Evolutionary conservation across 2,329 filamentous ascomycete genomes (phyloP), one percentile per base, ranked within the genome.

Genomic region (Pestalotiopsis sp.): DNA sequence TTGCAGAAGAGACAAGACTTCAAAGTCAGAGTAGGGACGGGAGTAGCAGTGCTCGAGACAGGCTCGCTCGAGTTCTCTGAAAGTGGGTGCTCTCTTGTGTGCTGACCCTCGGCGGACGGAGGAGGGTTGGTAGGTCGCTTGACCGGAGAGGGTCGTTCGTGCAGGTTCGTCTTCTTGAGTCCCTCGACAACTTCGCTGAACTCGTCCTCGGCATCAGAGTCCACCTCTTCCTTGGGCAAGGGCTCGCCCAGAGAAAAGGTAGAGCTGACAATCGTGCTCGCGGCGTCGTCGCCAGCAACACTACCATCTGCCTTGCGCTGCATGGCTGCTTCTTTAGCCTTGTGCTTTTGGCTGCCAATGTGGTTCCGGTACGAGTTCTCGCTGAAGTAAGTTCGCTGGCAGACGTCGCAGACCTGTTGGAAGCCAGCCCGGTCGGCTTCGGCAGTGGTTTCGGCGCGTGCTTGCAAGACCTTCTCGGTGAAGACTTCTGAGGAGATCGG

Each of bases 301-400:
- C 77, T 78, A 38, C 71, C 72, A 66, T 77, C 73, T 65, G 79
- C 79, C 65, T 77, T 72, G 41, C 79, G 77, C 27, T 79, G 79
- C 60, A 81, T 75, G 57, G 85, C 84, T 39, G 88, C 85, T 68
- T 92, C 86, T 74, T 90, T 91, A 67, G 88, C 84, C 81, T 91
- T 93, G 81, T 99, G 96, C 81, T 97, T 97, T 74, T 93, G 91
- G 82, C 95, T 98, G 69, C 90, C 91, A 68, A 98, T 80, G 78
- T 99, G 96, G 81, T 98, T 99, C 77, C 91, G 90, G 81, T 92
- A 98, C 41, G 96, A 95, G 82, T 98, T 98, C 78, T 98, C 93
- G 82, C 95, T 98, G 84, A 92, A 98, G 81, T 97, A 99, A 14
- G 92, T 94, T 84, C 97, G 97, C 76, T 92, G 88, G 84, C 96